Conservation (phyloP, 129 eudicot species). For the Flaveria bidentis region DNA sequence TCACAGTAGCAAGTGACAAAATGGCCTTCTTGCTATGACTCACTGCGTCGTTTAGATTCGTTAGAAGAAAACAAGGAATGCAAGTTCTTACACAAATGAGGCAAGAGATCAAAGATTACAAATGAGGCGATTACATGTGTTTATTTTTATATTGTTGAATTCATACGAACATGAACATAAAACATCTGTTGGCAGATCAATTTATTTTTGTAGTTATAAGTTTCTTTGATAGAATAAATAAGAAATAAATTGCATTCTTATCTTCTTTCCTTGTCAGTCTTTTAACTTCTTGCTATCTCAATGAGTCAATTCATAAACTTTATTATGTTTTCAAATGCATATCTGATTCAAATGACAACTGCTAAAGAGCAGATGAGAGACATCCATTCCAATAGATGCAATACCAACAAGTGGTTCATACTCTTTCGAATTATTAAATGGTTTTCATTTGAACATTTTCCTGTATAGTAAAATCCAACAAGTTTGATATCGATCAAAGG, state of each 20-base stretch:
- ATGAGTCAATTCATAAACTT: neutral
- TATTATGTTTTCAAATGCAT: neutral
- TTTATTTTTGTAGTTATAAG: conserved; percentile 42
- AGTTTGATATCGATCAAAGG: conserved; percentile 11
- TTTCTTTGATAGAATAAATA: conserved; percentile 28
- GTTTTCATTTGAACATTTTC: neutral
- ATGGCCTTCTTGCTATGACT: conserved; percentile 21
- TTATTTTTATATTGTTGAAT: conserved; percentile 26
- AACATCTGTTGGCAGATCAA: conserved; percentile 29
- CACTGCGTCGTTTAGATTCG: conserved; percentile 8
- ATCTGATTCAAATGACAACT: neutral
- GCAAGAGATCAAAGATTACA: conserved; percentile 32
- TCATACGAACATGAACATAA: conserved; percentile 37
- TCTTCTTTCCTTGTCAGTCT: conserved; percentile 6
- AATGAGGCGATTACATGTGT: conserved; percentile 46
- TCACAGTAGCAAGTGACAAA: conserved; percentile 25
- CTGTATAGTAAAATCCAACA: neutral
- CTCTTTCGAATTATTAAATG: neutral
- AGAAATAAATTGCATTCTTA: conserved; percentile 32
- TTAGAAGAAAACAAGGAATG: conserved; percentile 27
- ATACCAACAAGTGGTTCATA: no score
- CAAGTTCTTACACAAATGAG: conserved; percentile 27
- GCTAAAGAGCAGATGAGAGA: neutral
- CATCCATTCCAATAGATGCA: no score
- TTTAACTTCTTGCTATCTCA: conserved; percentile 10